phyloP scores from a whole-genome alignment of 805 yeast genomes.

The Jamesozyma rosinii region DNA sequence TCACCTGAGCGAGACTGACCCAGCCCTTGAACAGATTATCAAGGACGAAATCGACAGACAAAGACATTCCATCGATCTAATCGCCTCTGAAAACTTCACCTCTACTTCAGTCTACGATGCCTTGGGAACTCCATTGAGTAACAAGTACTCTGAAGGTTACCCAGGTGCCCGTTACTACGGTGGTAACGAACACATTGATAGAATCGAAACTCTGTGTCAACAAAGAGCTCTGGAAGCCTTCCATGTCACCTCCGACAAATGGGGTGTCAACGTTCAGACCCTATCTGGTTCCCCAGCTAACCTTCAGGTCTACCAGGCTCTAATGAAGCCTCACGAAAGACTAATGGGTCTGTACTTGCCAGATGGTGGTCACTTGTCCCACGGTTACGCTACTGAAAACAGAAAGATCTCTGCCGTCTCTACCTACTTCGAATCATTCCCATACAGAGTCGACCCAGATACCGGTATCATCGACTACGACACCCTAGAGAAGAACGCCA shows the following conservation, averaged over 20 bases:
- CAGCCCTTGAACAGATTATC: conserved; percentile 66
- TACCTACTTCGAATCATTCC: conserved; percentile 96
- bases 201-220: conserved; percentile 87
- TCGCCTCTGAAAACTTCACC: conserved; percentile 96
- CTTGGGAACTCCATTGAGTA: conserved; percentile 94
- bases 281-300: conserved; percentile 97
- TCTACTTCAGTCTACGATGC: conserved; percentile 93
- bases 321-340: conserved; percentile 92
- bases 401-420: conserved; percentile 93
- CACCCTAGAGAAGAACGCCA: conserved; percentile 82
- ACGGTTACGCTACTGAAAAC: conserved; percentile 92
- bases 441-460: conserved; percentile 83
- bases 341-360: conserved; percentile 97
- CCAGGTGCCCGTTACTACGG: conserved; percentile 99
- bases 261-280: conserved; percentile 98
- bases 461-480: conserved; percentile 97
- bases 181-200: conserved; percentile 94
- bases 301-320: conserved; percentile 90
- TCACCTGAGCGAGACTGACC: conserved; percentile 54
- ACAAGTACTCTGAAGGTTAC: conserved; percentile 98
- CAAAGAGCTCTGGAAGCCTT: conserved; percentile 90
- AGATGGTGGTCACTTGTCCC: conserved; percentile 97
- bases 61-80: conserved; percentile 83
- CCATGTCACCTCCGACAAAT: conserved; percentile 62
- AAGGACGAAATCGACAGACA: conserved; percentile 83